Conservation (phyloP, 495 filamentous ascomycete species). For the Tuber brumale region DNA sequence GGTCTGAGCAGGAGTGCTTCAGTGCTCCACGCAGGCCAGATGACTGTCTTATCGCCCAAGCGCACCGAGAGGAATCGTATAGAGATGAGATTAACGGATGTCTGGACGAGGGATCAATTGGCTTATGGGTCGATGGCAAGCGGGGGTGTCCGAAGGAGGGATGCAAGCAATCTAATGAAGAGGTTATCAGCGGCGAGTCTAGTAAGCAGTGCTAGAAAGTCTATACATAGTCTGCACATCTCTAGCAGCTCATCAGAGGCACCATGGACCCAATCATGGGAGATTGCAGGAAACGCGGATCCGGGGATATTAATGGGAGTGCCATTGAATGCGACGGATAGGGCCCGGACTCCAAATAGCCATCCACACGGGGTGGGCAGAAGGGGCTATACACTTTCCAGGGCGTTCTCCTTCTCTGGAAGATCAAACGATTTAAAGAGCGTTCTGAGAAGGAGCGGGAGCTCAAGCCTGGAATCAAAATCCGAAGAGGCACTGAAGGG, state of each 20-base stretch:
- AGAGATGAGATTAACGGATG: slow-evolving; percentile 64
- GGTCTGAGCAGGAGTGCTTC: slow-evolving; percentile 65
- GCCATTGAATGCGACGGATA: slow-evolving; percentile 6
- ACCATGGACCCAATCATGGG: slow-evolving; percentile 26
- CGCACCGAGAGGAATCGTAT: slow-evolving; percentile 70
- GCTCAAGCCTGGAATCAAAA: not conserved
- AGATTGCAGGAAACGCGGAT: slow-evolving; percentile 9
- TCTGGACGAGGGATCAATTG: slow-evolving; percentile 78
- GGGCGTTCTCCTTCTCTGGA: slow-evolving; percentile 28
- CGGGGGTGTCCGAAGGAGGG: slow-evolving; percentile 24
- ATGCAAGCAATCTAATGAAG: slow-evolving; percentile 36
- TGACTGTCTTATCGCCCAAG: slow-evolving; percentile 60
- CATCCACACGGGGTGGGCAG: slow-evolving; percentile 12
- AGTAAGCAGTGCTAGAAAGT: slow-evolving; percentile 33
- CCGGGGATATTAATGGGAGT: slow-evolving; percentile 21
- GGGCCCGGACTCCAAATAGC: slow-evolving; percentile 10
- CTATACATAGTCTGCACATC: slow-evolving; percentile 35
- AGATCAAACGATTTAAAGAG: not conserved
- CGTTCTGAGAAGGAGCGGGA: not conserved
- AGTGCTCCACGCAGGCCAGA: slow-evolving; percentile 57
- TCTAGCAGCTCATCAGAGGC: slow-evolving; percentile 31
- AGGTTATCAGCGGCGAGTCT: slow-evolving; percentile 32
- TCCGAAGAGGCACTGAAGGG: not conserved
- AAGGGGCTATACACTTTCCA: slow-evolving; percentile 22
- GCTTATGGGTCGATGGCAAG: slow-evolving; percentile 50